These are phyloP conservation scores for Nemophila menziesii DNA, from an alignment of 257 asterid species.

Conservation along the genomic window DNA sequence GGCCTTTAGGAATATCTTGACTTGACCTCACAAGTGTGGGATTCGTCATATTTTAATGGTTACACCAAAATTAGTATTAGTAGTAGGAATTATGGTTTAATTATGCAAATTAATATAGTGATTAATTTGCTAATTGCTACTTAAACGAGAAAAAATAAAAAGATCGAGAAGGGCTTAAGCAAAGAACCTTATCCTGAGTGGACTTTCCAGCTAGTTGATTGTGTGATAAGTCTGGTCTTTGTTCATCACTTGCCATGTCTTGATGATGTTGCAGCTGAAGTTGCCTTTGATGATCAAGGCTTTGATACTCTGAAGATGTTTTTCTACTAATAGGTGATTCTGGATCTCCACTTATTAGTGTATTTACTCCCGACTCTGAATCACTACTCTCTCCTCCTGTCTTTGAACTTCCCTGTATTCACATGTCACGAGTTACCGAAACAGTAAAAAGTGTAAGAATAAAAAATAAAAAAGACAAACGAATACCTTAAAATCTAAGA, in stretches of 20 bases:
- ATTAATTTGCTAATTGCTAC: too few species aligned
- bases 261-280: conserved; percentile 24
- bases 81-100: too few species aligned
- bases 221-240: conserved; percentile 24
- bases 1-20: too few species aligned
- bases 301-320: conserved; percentile 22
- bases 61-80: too few species aligned
- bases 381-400: conserved; percentile 76
- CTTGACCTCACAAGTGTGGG: too few species aligned
- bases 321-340: conserved; percentile 59
- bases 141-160: too few species aligned
- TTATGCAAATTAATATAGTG: too few species aligned
- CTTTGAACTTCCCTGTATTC: conserved; percentile 56
- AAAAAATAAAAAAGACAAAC: conserved; percentile 5
- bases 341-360: conserved; percentile 40
- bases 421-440: too few species aligned
- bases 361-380: conserved; percentile 54
- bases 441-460: too few species aligned
- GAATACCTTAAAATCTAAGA: not conserved
- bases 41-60: too few species aligned
- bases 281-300: conserved; percentile 18
- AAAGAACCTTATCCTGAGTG: conserved; percentile 45
- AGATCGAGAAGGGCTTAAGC: too few species aligned
- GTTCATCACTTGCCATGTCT: conserved; percentile 38
- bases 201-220: conserved; percentile 28